These are phyloP conservation scores for Fusarium luffae DNA, from an alignment of 2,329 filamentous ascomycete genomes.

Conservation along the genomic window DNA sequence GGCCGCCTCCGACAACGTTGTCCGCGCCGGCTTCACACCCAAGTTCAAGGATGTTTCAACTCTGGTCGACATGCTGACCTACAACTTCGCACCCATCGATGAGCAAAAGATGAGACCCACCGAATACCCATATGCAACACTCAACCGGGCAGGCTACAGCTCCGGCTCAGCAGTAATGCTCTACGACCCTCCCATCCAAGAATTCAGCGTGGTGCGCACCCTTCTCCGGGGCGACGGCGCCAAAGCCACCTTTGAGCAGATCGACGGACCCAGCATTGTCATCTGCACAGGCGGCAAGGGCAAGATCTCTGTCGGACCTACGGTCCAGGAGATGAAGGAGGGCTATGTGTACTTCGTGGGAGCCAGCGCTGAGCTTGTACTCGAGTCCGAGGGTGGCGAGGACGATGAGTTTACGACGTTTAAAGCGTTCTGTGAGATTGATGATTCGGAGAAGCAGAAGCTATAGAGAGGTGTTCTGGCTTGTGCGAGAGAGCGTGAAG, in stretches of 20 bases:
- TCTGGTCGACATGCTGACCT: slow-evolving; percentile 90
- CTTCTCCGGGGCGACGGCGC: slow-evolving; percentile 76
- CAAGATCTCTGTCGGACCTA: slow-evolving; percentile 85
- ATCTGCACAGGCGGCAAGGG: slow-evolving; percentile 89
- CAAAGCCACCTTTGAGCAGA: slow-evolving; percentile 87
- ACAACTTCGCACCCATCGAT: slow-evolving; percentile 92
- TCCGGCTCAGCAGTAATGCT: slow-evolving; percentile 77
- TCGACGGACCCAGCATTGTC: slow-evolving; percentile 90
- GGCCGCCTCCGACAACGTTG: slow-evolving; percentile 98
- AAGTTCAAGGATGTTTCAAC: slow-evolving; percentile 98
- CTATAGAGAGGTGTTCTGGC: slow-evolving; percentile 17
- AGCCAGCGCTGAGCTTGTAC: slow-evolving; percentile 82
- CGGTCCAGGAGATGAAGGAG: slow-evolving; percentile 77
- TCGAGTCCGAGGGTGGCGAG: slow-evolving; percentile 72
- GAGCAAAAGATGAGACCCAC: slow-evolving; percentile 92
- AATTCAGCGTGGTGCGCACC: slow-evolving; percentile 90
- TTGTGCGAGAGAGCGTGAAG: background rate
- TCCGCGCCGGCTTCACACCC: slow-evolving; percentile 95
- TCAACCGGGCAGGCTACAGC: slow-evolving; percentile 85
- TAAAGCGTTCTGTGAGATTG: slow-evolving; percentile 92
- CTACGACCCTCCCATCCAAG: slow-evolving; percentile 96
- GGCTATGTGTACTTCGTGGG: slow-evolving; percentile 88
- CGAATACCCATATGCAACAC: slow-evolving; percentile 85
- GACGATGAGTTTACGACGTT: slow-evolving; percentile 85
- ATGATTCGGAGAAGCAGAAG: slow-evolving; percentile 53